phyloP scores from a whole-genome alignment of 2,329 filamentous ascomycete species.

The Botrytis porri region DNA sequence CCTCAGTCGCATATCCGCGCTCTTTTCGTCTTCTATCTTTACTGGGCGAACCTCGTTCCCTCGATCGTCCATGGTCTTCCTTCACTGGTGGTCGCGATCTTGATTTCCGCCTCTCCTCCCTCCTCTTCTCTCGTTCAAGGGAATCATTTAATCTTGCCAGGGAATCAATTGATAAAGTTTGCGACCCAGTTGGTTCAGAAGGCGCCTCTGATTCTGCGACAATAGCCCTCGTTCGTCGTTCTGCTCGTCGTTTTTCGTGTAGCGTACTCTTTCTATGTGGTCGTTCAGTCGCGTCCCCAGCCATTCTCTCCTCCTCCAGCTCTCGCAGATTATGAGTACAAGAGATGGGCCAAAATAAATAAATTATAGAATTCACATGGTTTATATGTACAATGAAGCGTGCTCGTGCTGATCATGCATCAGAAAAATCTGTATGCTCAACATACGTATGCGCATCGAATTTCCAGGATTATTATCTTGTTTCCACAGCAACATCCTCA shows the following conservation, averaged over 20 bases:
- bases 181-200: conserved; percentile 31
- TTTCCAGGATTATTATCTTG: conserved; percentile 1
- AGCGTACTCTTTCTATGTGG: conserved; percentile 14
- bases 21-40: conserved; percentile 14
- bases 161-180: conserved; percentile 36
- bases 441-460: not conserved
- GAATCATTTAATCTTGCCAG: conserved; percentile 35
- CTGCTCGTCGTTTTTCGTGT: conserved; percentile 20
- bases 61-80: conserved; percentile 68
- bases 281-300: conserved; percentile 16
- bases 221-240: conserved; percentile 24
- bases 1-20: conserved; percentile 9
- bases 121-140: conserved; percentile 29
- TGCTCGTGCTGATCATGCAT: not conserved
- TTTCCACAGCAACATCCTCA: conserved; percentile 16
- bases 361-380: not conserved
- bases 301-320: conserved; percentile 19
- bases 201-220: conserved; percentile 26
- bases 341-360: not conserved
- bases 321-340: not conserved
- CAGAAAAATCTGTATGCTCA: not conserved
- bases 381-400: conserved; percentile 12
- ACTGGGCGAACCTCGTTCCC: conserved; percentile 40
- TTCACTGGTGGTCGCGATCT: conserved; percentile 60
- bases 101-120: conserved; percentile 31